These are phyloP conservation scores for Rhynchosporium secalis DNA, from an alignment of 2,329 filamentous ascomycete genomes.

Conservation along the genomic window DNA sequence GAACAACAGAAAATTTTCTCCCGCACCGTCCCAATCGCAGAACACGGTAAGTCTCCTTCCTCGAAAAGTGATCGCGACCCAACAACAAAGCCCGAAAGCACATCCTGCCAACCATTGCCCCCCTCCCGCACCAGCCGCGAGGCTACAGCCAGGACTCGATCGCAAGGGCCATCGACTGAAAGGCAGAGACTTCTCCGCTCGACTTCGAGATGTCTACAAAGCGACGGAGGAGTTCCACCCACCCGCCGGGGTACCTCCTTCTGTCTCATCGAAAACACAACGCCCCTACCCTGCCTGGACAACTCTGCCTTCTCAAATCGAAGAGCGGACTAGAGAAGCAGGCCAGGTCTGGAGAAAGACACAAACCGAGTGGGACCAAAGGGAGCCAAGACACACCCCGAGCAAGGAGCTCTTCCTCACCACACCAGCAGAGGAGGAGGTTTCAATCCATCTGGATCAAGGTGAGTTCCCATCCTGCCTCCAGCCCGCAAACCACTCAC, in stretches of 20 bases:
- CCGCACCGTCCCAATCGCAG: background rate
- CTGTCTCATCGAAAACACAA: background rate
- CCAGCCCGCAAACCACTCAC: no score
- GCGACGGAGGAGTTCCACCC: background rate
- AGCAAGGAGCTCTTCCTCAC: constrained; percentile 9
- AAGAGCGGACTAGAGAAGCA: background rate
- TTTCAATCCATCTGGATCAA: background rate
- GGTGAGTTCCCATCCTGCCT: constrained; percentile 6
- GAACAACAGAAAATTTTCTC: background rate
- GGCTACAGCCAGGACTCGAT: no score
- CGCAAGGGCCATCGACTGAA: background rate
- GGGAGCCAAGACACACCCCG: background rate
- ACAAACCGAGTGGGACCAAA: background rate
- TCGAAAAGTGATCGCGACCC: background rate
- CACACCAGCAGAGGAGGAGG: background rate
- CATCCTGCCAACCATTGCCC: no score
- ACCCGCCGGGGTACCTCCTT: background rate
- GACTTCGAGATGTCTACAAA: background rate
- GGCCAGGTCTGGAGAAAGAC: constrained; percentile 1
- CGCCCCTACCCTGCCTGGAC: background rate
- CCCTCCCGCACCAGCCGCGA: background rate
- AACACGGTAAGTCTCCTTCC: background rate
- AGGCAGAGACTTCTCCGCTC: background rate
- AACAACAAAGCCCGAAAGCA: background rate
- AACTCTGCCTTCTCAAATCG: background rate